Base-by-base conservation (phyloP, 2,329 filamentous ascomycete genomes). In the Clonostachys rhizophaga region DNA sequence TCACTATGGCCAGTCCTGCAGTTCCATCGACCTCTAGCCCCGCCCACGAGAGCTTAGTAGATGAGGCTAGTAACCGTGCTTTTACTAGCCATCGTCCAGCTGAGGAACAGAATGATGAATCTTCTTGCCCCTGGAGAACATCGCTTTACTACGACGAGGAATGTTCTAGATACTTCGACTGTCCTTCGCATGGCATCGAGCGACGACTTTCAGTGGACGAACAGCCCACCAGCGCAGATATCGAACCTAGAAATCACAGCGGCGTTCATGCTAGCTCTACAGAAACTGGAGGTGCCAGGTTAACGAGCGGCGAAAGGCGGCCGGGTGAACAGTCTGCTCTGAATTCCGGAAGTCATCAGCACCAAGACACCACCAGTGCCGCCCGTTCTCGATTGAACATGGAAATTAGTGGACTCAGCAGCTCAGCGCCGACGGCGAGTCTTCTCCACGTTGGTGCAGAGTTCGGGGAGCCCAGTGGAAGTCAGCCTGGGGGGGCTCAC, bases 111-210 rank as follows among this genome's bases (percentile, higher is more conserved):
- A 37, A 44, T 33, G 46, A 43, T 11, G 30, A 30, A 9, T 17
- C 2, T n/a, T 8, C 17, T 33, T 76, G 71, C 49, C 63, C 54
- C 35, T 73, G 69, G 63, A 65, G 64, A 44, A 71, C 63, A 10
- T 18, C 56, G 16, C 58, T 60, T 13, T 71, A 64, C 41, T 55
- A 70, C 52, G 64, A 71, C 44, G 63, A 67, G 43, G 74, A 76
- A 56, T 75, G 73, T 55, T 65, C 65, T 11, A 67, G 66, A 42
- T 77, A 65, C 56, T 67, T 74, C 48, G 75, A 78, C 58, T 76
- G 74, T 40, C 74, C 74, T 34, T 68, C 71, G 5, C 74, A 78
- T 48, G 50, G 62, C 16, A 53, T 72, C 42, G 68, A 69, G 54
- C 65, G 74, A 45, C 55, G 54, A 30, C 49, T 64, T 17, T 66